Base-by-base conservation (phyloP, 2,329 filamentous ascomycete genomes). In the Microdochium bolleyi region DNA sequence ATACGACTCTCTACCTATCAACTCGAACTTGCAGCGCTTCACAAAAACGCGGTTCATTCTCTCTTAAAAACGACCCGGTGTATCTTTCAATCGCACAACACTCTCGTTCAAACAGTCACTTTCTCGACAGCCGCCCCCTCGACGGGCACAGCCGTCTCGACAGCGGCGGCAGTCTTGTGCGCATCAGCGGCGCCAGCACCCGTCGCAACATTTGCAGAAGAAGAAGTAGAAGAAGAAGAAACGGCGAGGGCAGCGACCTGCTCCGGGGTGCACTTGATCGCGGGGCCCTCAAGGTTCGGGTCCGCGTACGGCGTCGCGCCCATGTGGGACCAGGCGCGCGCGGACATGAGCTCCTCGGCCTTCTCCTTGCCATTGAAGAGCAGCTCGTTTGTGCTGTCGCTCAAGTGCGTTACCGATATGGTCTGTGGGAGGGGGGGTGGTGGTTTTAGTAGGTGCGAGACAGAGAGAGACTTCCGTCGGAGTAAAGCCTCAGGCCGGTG, bases 281-380 rank as follows among this genome's bases (percentile, higher is more conserved):
- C 41, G 7, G 41, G 41, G n/a, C 41, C 51, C 2, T 58, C 59
- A 11, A 55, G 54, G 13, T 46, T 21, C 19, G n/a, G 3, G 24
- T 76, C 73, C 25, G 73, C 64, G 52, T 73, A 80, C 0, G 77
- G 72, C 51, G 66, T 75, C 3, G 65, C 72, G 2, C 72, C 72
- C 51, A 80, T 59, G 8, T 68, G 59, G 51, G 57, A 63, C 77
- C 76, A 77, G 10, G 66, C 67, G 22, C 65, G 59, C 30, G 64
- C 65, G 5, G 71, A 67, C 70, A 75, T 75, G 7, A 79, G 63
- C 1, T 70, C 71, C 9, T 71, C 60, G 2, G 75, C 67, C 41
- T 69, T 73, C 30, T 77, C 73, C 54, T 71, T 69, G 1, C 60
- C 56, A 7, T 60, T 55, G 52, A 74, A 69, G n/a, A 76, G 53